phyloP scores from a whole-genome alignment of 805 yeast species.

The Suhomyces prunicola region DNA sequence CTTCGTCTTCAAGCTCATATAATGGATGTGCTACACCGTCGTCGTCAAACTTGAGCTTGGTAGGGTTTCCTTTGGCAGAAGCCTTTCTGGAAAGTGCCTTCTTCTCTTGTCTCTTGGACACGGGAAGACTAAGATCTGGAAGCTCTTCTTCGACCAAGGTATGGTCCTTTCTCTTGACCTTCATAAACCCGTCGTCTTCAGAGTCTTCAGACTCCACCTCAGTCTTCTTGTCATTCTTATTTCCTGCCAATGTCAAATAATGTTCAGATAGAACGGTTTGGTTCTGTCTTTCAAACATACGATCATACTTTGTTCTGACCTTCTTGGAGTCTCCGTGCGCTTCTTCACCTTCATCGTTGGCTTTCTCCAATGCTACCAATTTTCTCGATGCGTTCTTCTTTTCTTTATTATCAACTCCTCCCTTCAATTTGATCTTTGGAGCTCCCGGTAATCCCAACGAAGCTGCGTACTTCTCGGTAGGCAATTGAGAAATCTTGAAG shows the following conservation, averaged over 20 bases:
- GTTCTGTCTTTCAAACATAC: conserved; percentile 93
- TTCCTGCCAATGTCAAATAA: conserved; percentile 67
- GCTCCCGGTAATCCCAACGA: conserved; percentile 95
- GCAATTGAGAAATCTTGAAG: conserved; percentile 72
- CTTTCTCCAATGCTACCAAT: conserved; percentile 52
- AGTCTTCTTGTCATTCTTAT: conserved; percentile 15
- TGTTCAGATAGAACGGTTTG: conserved; percentile 91
- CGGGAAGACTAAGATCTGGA: conserved; percentile 59
- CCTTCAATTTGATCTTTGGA: conserved; percentile 78
- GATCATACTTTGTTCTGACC: conserved; percentile 84
- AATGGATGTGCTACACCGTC: conserved; percentile 91
- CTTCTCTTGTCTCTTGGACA: conserved; percentile 81
- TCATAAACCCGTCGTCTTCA: conserved; percentile 67
- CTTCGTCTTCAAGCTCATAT: conserved; percentile 88
- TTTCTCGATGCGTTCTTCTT: conserved; percentile 80
- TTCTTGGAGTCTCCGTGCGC: conserved; percentile 37
- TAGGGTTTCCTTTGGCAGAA: conserved; percentile 61
- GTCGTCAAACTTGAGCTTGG: conserved; percentile 85
- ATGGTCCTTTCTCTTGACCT: conserved; percentile 77
- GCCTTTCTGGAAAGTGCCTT: conserved; percentile 84
- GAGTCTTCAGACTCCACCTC: conserved; percentile 33
- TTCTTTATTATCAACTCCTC: conserved; percentile 59
- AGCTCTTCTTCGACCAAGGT: conserved; percentile 59
- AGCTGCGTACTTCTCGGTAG: conserved; percentile 79
- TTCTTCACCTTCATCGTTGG: conserved; percentile 61